phyloP scores from a whole-genome alignment of 805 yeast species.

The Nakazawaea sp. region DNA sequence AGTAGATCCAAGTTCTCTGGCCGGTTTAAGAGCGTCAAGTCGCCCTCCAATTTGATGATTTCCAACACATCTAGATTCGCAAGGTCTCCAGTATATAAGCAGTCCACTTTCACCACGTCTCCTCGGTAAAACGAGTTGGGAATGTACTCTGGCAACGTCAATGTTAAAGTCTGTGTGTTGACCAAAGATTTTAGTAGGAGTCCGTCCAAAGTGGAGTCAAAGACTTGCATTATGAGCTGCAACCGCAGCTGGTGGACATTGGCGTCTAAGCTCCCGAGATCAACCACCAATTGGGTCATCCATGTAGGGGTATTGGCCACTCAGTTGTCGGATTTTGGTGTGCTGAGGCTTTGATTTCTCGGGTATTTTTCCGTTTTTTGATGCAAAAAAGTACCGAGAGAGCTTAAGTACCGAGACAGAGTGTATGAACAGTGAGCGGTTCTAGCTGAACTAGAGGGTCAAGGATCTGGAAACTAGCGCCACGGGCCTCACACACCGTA shows the following conservation, averaged over 20 bases:
- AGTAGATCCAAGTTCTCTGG: constrained; percentile 1
- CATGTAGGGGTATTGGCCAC: no score
- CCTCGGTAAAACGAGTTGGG: constrained; percentile 2
- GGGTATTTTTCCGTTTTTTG: no score
- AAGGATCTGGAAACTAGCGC: no score
- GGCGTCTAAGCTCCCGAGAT: not conserved
- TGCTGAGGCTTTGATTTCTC: no score
- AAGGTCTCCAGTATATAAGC: constrained; percentile 10
- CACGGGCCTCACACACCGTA: no score
- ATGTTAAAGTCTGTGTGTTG: not conserved
- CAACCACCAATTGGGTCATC: constrained; percentile 6
- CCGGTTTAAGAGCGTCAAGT: constrained; percentile 6
- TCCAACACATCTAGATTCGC: constrained; percentile 1
- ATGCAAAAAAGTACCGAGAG: no score
- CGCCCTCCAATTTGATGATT: constrained; percentile 2
- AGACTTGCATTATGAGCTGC: constrained; percentile 5
- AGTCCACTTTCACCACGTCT: constrained; percentile 11
- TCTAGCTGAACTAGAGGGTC: no score
- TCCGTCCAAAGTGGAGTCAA: not conserved
- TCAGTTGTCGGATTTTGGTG: no score
- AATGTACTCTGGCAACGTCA: constrained; percentile 1
- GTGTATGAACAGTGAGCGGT: no score
- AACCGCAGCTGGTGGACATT: not conserved
- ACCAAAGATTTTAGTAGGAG: not conserved
- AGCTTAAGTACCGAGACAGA: no score